Evolutionary conservation across 345 rosid genomes (phyloP).

Genomic region (Litchi chinensis): DNA sequence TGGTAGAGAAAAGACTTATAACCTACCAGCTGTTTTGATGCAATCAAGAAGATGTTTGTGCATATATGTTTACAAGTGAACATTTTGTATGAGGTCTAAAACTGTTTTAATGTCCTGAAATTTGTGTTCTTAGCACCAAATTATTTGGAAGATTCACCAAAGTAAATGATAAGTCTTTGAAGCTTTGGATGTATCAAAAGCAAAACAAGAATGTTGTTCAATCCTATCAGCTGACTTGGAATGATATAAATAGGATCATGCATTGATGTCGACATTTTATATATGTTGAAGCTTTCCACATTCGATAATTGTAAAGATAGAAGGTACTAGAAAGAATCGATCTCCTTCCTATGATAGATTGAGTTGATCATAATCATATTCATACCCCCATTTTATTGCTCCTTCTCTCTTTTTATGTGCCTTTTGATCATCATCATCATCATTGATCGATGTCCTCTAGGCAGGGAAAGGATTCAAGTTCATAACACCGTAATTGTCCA

Average conservation of each 20-base stretch:
- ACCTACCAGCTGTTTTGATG: not conserved
- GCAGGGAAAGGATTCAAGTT: not conserved
- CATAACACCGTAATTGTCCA: not conserved
- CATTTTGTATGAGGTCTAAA: not conserved
- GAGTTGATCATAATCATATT: not conserved
- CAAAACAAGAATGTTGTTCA: not conserved
- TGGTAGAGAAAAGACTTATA: not conserved
- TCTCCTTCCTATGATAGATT: no score
- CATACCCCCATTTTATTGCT: not conserved
- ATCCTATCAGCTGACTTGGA: slow-evolving; percentile 11
- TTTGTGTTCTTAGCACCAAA: not conserved
- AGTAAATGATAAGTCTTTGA: not conserved
- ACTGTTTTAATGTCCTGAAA: no score
- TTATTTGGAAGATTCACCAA: not conserved
- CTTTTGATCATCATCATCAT: not conserved
- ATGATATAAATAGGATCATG: slow-evolving; percentile 10
- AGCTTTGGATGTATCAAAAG: slow-evolving; percentile 3
- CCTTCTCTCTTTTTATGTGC: not conserved
- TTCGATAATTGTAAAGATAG: no score
- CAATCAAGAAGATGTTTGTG: not conserved
- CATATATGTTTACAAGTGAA: no score
- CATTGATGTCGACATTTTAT: slow-evolving; percentile 4
- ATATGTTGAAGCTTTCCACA: slow-evolving; percentile 5
- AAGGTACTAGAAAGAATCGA: no score
- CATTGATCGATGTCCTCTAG: not conserved